Evolutionary conservation across 2,329 filamentous ascomycete species (phyloP), one percentile per base, ranked within the genome.

Genomic region (Pyrenochaeta sp.): DNA sequence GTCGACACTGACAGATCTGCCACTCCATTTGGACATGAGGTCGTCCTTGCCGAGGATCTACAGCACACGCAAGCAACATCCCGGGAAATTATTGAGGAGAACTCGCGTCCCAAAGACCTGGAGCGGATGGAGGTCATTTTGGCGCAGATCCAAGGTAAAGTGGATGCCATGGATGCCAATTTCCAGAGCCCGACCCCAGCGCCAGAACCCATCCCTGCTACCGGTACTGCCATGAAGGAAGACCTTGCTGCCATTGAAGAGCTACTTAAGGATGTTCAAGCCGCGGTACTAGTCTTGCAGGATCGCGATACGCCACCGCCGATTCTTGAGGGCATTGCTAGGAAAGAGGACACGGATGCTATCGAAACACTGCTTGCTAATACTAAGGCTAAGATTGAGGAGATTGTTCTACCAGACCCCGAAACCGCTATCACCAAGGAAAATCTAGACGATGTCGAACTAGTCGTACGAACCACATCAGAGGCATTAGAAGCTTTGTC

Each of bases 281-380:
- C 83, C 10, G 83, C 84, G 8, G 81, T 91, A 2, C 50, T 73
- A 5, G 47, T 66, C 1, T 45, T 75, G 30, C 73, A 75, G 48
- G 72, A 75, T 28, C 70, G 71, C 2, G 72, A 74, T 24, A 54
- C 56, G 2, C 32, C 63, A 12, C 34, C 67, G 5, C 61, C 68
- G 8, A 54, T 54, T 1, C 49, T 79, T 13, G 82, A 85, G 47
- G 87, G 88, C 37, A 75, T 83, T 2, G 88, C 90, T 5, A 88
- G 84, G 32, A 91, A 91, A 72, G 92, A 97, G 65, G 93, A 98
- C 67, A 91, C 93, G 0, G 88, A 94, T 60, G 92, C 92, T 10
- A 93, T 98, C 57, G 94, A 97, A 77, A 96, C 91, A 0, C 88
- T 98, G 48, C 84, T 98, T 12, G 88, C 90, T 42, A 97, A 96